Conservation (phyloP, 192 early-diverging fungal genomes). For the Thamnidium elegans region DNA sequence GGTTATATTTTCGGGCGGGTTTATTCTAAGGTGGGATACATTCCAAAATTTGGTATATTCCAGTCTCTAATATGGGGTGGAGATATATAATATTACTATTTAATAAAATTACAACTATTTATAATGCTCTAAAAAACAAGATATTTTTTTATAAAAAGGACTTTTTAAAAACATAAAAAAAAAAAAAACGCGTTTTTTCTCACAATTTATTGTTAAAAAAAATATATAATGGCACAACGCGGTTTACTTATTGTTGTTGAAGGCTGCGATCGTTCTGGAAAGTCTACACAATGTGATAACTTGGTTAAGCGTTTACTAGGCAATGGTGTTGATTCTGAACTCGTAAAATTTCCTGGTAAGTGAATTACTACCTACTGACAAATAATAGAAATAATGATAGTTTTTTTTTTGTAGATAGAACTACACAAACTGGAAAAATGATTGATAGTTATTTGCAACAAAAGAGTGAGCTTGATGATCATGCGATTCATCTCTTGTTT, state of each 20-base stretch:
- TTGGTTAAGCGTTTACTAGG: conserved; percentile 59
- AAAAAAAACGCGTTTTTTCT: too few species aligned
- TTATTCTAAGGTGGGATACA: too few species aligned
- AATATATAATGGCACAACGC: conserved; percentile 29
- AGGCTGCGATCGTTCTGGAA: conserved; percentile 92
- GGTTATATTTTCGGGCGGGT: too few species aligned
- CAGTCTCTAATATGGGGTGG: too few species aligned
- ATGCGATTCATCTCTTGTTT: conserved; percentile 89
- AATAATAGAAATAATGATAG: background rate
- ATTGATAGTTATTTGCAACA: conserved; percentile 84
- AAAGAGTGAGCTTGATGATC: conserved; percentile 67
- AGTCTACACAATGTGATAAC: conserved; percentile 80
- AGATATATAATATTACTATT: too few species aligned
- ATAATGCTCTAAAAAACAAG: too few species aligned
- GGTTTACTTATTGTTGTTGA: conserved; percentile 92
- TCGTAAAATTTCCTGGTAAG: conserved; percentile 83
- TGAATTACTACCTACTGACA: background rate
- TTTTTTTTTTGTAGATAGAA: conserved; percentile 59
- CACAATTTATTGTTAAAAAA: too few species aligned
- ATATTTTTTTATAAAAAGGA: too few species aligned
- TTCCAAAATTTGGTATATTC: too few species aligned
- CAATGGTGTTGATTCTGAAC: conserved; percentile 43
- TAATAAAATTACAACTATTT: too few species aligned
- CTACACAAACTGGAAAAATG: conserved; percentile 87
- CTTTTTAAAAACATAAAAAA: too few species aligned